phyloP scores from a whole-genome alignment of 73 alveolate genomes.

The Uronychia binucleata region DNA sequence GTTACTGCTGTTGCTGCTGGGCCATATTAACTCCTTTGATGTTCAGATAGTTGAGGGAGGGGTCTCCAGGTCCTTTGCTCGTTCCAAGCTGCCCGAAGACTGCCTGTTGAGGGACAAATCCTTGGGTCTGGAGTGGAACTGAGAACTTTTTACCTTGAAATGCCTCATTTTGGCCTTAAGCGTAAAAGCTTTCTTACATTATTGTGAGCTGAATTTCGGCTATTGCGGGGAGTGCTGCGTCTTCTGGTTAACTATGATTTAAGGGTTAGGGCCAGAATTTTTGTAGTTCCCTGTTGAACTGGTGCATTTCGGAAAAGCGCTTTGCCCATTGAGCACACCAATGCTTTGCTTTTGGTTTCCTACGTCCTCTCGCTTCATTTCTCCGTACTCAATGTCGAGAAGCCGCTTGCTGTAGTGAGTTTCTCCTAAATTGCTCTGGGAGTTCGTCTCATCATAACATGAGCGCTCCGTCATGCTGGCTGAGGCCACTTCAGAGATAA shows the following conservation, averaged over 20 bases:
- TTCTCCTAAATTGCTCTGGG: neutral
- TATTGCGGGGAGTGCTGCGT: neutral
- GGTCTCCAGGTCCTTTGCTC: neutral
- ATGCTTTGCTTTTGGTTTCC: neutral
- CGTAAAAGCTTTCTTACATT: neutral
- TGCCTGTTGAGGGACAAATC: neutral
- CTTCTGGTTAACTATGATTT: neutral
- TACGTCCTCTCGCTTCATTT: neutral
- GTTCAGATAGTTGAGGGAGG: neutral
- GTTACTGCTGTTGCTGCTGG: neutral
- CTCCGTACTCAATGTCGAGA: neutral
- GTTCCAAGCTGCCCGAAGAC: neutral
- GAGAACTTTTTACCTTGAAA: neutral
- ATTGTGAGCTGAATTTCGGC: neutral
- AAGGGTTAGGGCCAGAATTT: neutral
- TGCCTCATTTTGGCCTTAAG: neutral
- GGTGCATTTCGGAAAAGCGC: slow-evolving; percentile 1
- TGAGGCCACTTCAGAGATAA: neutral
- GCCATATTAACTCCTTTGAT: neutral
- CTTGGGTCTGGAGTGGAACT: neutral
- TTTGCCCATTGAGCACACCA: neutral
- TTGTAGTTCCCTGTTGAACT: neutral
- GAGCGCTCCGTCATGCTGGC: neutral
- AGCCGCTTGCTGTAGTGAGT: neutral
- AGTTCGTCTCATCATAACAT: neutral